Evolutionary conservation across 2,329 filamentous ascomycete species (phyloP).

Genomic region (Colletotrichum sp.): DNA sequence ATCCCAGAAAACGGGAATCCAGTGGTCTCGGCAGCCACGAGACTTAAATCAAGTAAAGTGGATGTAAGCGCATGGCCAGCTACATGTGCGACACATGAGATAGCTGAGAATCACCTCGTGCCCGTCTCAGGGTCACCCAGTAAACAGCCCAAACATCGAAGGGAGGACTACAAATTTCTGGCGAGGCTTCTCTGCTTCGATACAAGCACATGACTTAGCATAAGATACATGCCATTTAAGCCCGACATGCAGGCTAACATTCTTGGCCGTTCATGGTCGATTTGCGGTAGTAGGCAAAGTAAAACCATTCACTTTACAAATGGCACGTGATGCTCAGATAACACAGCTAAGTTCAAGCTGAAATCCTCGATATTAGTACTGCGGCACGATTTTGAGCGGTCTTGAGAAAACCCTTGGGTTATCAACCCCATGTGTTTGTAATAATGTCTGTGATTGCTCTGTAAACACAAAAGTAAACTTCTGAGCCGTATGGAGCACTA

Average conservation of each 20-base stretch:
- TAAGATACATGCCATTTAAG: background rate
- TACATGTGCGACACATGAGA: background rate
- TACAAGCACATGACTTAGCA: background rate
- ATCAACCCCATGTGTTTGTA: fast-evolving
- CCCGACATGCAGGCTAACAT: too few relatives aligned
- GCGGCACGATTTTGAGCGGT: background rate
- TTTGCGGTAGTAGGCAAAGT: too few relatives aligned
- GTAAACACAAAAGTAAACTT: background rate
- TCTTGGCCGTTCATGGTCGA: background rate
- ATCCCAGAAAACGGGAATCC: too few relatives aligned
- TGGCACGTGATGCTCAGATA: background rate
- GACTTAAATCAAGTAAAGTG: background rate
- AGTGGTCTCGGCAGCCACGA: background rate
- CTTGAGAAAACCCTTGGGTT: background rate
- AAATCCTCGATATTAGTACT: background rate
- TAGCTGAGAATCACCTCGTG: background rate
- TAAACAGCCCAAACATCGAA: background rate
- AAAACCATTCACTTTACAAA: background rate
- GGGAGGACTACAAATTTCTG: background rate
- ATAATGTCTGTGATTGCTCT: too few relatives aligned
- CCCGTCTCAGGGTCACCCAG: background rate
- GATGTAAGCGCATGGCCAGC: background rate
- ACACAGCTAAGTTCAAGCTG: background rate
- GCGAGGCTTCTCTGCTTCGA: background rate
- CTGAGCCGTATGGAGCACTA: background rate